Evolutionary conservation across 2,329 filamentous ascomycete species (phyloP), one percentile per base, ranked within the genome.

Genomic region (Stemphylium lycopersici): DNA sequence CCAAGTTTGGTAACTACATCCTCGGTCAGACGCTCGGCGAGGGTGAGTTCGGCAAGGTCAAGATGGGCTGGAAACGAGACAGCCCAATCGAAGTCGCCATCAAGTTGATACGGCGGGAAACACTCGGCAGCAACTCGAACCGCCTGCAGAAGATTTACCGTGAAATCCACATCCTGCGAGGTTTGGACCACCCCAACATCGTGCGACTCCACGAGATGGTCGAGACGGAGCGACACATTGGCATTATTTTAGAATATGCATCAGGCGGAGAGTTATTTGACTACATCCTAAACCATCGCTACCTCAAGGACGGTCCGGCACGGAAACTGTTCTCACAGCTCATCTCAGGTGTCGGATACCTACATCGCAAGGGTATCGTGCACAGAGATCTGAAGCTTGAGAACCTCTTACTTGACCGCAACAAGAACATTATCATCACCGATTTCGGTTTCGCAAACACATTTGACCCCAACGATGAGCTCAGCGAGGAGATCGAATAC

Each of bases 371-470:
- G 79, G 95, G 95, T 57, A 99, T 99, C 65, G 95, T 99, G 12
- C 95, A 99, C 75, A 88, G 95, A 68, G 95, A 99, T 78, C 79
- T 99, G 63, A 99, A 99, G 78, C 83, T 99, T 41, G 95, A 99
- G 78, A 99, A 99, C 71, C 76, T 99, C 67, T 83, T 99, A 33
- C 83, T 99, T 46, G 95, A 99, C 77, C 89, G 93, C 59, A 97
- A 99, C 73, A 89, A 92, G 60, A 99, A 99, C 80, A 98, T 99
- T 71, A 99, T 99, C 78, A 99, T 99, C 72, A 99, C 95, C 13
- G 95, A 99, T 78, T 99, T 99, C 77, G 95, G 95, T 15, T 99
- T 99, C 74, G 95, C 95, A 65, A 99, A 99, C 77, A 98, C 93
- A 0, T 99, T 99, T 71, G 90, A 97, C 70, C 86, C 95, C 0